Evolutionary conservation across 164 flowering plant species (phyloP).

Genomic region (Liquidambar formosana): DNA sequence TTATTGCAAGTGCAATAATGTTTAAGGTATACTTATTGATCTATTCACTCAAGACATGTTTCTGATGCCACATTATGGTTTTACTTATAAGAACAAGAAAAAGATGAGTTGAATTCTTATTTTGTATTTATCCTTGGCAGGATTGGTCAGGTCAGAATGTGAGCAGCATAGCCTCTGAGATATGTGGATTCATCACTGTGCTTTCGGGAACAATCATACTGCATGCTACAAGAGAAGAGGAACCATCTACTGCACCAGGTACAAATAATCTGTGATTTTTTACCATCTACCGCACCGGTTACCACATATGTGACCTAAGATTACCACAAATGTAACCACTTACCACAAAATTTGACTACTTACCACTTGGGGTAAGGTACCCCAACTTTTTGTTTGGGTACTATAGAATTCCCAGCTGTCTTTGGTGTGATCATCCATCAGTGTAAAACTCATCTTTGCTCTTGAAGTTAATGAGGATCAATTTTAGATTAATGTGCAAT

Average conservation of each 20-base stretch:
- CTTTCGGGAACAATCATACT: slow-evolving; percentile 87
- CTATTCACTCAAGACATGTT: not conserved
- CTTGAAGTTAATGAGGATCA: not conserved
- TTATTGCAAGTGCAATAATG: slow-evolving; percentile 88
- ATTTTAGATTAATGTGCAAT: not conserved
- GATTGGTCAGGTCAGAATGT: slow-evolving; percentile 85
- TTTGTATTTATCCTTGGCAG: slow-evolving; percentile 33
- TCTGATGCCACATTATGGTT: not conserved
- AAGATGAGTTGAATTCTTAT: not conserved
- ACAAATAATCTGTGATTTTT: slow-evolving; percentile 5
- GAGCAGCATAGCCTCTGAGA: slow-evolving; percentile 84
- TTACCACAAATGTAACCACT: too few relatives aligned
- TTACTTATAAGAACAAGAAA: not conserved
- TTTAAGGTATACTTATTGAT: slow-evolving; percentile 61
- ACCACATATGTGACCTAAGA: too few relatives aligned
- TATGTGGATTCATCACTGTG: slow-evolving; percentile 90
- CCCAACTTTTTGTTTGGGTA: too few relatives aligned
- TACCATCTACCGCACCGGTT: too few relatives aligned
- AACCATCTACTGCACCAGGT: slow-evolving; percentile 59
- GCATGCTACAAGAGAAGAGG: slow-evolving; percentile 81
- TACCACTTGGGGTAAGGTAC: too few relatives aligned
- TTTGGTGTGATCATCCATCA: too few relatives aligned
- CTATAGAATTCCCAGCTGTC: too few relatives aligned
- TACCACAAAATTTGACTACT: too few relatives aligned
- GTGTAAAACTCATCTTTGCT: too few relatives aligned